Conservation (phyloP, 1,139 yeast genomes). For the Lodderomyces parapsilosis region DNA sequence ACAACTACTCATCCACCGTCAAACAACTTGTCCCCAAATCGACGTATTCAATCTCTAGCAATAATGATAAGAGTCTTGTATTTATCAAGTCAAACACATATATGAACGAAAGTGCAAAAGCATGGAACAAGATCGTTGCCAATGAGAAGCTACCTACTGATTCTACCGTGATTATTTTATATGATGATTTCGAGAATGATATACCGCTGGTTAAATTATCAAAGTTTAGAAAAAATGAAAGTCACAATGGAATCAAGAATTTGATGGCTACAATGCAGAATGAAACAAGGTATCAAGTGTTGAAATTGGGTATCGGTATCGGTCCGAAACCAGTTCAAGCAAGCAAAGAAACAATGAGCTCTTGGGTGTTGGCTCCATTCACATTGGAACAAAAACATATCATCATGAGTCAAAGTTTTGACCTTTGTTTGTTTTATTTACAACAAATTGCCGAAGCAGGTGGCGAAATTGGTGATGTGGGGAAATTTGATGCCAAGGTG, state of each 20-base stretch:
- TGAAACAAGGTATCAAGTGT: conserved; percentile 3
- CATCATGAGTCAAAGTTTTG: conserved; percentile 18
- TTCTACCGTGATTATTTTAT: conserved; percentile 26
- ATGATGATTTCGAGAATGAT: conserved; percentile 40
- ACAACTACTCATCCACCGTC: conserved; percentile 21
- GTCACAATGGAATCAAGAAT: conserved; percentile 43
- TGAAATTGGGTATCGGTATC: conserved; percentile 41
- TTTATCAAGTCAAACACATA: conserved; percentile 39
- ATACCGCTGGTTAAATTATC: conserved; percentile 30
- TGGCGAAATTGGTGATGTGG: conserved; percentile 20
- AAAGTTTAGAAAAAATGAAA: conserved; percentile 33
- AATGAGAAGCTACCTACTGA: conserved; percentile 13
- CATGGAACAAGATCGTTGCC: conserved; percentile 25
- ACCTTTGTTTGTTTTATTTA: conserved; percentile 19
- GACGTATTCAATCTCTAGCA: conserved; percentile 24
- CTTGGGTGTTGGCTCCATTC: conserved; percentile 40
- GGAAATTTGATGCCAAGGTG: conserved; percentile 21
- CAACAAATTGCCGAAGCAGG: conserved; percentile 19
- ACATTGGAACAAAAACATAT: conserved; percentile 19
- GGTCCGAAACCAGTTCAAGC: conserved; percentile 45
- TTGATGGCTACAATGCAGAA: conserved; percentile 15
- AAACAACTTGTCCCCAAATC: conserved; percentile 22
- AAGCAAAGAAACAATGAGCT: conserved; percentile 33
- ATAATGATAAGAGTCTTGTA: conserved; percentile 20
- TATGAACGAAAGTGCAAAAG: conserved; percentile 42